Evolutionary conservation across 208 protist genomes (phyloP), one percentile per base, ranked within the genome.

Genomic region (Herpetomonas muscarum): DNA sequence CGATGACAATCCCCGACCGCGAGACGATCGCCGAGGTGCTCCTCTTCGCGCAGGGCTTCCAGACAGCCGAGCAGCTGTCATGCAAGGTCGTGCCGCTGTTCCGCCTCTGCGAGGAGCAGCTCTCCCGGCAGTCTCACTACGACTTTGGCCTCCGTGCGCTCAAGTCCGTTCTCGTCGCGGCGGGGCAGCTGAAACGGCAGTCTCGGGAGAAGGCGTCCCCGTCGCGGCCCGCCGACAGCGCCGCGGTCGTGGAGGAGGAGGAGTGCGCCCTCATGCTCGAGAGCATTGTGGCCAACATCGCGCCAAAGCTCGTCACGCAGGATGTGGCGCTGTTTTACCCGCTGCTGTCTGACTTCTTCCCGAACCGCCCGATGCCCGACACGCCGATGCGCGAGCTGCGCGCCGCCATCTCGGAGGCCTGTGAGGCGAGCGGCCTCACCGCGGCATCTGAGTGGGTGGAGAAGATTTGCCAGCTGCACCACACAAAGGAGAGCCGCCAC

Each of bases 141-240:
- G 99, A 99, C 81, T 99, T 99, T 87, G 98, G 99, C 29, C 81
- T 99, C 12, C 96, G 99, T 60, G 97, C 98, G 2, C 78, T 99
- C n/a, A 99, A 99, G 84, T 93, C 86, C 37, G 98, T 99, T 9
- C 87, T 99, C 12, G 84, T 98, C 3, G 96, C 83, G 24, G 98
- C 99, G 3, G 98, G 98, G 32, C 85, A 92, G 51, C 73, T 98
- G 17, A 99, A 98, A 78, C 93, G 98, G 36, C 57, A 32, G 46
- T 4, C 39, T 13, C 31, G 13, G 12, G 13, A 34, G n/a, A 9
- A 46, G 22, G 41, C 15, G 15, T n/a, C n/a, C n/a, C n/a, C n/a
- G n/a, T n/a, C n/a, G n/a, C n/a, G n/a, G n/a, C n/a, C 31, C 31
- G 31, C 25, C 30, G 28, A 24, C 21, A 66, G 15, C 3, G 34